Percentiles rank a stretch among this genome's conserved stretches.
These are phyloP conservation scores for Nitzschia sp. DNA, from an alignment of 108 stramenopile genomes.

Conservation along the genomic window DNA sequence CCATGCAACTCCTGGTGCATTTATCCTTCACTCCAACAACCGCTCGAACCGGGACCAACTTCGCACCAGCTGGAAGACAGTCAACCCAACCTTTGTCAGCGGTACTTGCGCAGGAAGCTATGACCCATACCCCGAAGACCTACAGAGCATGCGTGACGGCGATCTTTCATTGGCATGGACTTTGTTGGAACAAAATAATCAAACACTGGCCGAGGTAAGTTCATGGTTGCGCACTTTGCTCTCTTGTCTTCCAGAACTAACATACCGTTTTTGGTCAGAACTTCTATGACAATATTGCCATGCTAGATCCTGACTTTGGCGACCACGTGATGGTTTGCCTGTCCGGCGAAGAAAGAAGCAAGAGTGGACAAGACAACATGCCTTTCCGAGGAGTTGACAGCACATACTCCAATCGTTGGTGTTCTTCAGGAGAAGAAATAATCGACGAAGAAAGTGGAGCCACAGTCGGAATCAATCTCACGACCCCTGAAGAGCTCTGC, in stretches of 20 bases:
- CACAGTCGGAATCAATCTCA: constrained; percentile 25
- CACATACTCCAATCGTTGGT: constrained; percentile 47
- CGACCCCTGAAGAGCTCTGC: constrained; percentile 36
- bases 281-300: too few relatives aligned
- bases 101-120: constrained; percentile 42
- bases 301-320: constrained; percentile 53
- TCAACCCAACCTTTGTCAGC: constrained; percentile 44
- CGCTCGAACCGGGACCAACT: constrained; percentile 37
- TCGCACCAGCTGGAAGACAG: constrained; percentile 27
- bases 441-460: constrained; percentile 36
- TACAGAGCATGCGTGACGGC: constrained; percentile 45
- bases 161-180: constrained; percentile 41
- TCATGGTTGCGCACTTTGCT: too few relatives aligned
- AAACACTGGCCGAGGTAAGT: constrained; percentile 39
- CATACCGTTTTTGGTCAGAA: too few relatives aligned
- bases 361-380: constrained; percentile 28
- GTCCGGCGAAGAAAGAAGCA: constrained; percentile 41
- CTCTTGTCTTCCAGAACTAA: too few relatives aligned
- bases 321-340: constrained; percentile 55
- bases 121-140: constrained; percentile 36
- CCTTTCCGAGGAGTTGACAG: constrained; percentile 54
- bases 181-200: constrained; percentile 42
- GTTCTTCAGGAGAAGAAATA: constrained; percentile 24
- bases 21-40: constrained; percentile 51
- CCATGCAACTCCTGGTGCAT: constrained; percentile 65